phyloP scores from a whole-genome alignment of 2,329 filamentous ascomycete species.

The Aureobasidium melanogenum region DNA sequence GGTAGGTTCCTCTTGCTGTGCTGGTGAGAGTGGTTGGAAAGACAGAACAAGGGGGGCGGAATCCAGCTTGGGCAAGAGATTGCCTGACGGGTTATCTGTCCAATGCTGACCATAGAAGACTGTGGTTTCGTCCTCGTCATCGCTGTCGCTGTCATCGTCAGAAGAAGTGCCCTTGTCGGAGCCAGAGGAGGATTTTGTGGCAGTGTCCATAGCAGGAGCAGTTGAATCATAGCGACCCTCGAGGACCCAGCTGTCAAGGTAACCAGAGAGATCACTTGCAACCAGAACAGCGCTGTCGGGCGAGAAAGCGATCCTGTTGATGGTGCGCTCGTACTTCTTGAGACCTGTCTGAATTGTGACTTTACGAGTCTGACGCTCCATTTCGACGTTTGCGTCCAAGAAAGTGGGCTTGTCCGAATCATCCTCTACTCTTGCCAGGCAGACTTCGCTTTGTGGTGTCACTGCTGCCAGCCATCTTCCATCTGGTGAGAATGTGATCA shows the following conservation, averaged over 20 bases:
- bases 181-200: conserved; percentile 21
- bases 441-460: conserved; percentile 35
- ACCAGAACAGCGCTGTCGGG: conserved; percentile 71
- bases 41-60: conserved; percentile 37
- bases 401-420: conserved; percentile 29
- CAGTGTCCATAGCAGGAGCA: conserved; percentile 31
- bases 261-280: conserved; percentile 72
- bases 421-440: conserved; percentile 39
- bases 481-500: conserved; percentile 61
- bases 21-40: conserved; percentile 31
- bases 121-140: conserved; percentile 38
- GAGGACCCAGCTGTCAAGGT: conserved; percentile 78
- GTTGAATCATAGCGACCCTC: conserved; percentile 46
- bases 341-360: conserved; percentile 27
- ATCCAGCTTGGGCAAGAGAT: conserved; percentile 37
- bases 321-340: conserved; percentile 66
- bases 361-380: conserved; percentile 30
- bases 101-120: conserved; percentile 57
- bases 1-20: background rate
- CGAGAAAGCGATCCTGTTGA: conserved; percentile 70
- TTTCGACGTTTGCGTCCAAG: conserved; percentile 28
- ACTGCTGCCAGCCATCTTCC: conserved; percentile 58
- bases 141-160: conserved; percentile 30
- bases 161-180: conserved; percentile 19
- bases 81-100: conserved; percentile 58